phyloP scores from a whole-genome alignment of 192 early-diverging fungal genomes.

The Mortierella claussenii region DNA sequence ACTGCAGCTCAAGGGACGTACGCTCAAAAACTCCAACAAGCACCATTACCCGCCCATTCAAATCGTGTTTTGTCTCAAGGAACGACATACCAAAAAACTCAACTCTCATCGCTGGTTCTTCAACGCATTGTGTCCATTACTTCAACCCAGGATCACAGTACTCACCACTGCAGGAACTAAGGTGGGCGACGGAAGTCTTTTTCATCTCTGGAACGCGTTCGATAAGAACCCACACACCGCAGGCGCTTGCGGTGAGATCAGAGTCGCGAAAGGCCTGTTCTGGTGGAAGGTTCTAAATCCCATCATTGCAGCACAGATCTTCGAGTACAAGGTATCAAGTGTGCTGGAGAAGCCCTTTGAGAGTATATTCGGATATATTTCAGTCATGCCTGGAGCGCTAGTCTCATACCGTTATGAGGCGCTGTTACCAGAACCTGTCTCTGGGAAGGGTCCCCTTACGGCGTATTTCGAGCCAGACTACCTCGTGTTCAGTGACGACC shows the following conservation, averaged over 20 bases:
- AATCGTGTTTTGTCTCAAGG: conserved; percentile 50
- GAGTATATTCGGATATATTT: conserved; percentile 52
- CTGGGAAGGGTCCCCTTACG: conserved; percentile 46
- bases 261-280: conserved; percentile 46
- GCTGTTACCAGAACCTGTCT: conserved; percentile 38
- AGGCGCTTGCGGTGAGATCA: conserved; percentile 48
- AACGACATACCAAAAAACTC: conserved; percentile 53
- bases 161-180: conserved; percentile 48
- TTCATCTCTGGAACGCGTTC: conserved; percentile 47
- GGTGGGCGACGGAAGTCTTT: conserved; percentile 44
- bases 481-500: conserved; percentile 43
- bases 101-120: conserved; percentile 55
- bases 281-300: conserved; percentile 53
- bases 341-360: conserved; percentile 51
- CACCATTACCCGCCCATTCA: conserved; percentile 48
- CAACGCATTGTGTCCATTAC: conserved; percentile 36
- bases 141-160: conserved; percentile 38
- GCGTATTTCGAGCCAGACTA: conserved; percentile 52
- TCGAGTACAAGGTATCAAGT: conserved; percentile 51
- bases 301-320: conserved; percentile 45
- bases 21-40: conserved; percentile 44
- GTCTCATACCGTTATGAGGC: conserved; percentile 48
- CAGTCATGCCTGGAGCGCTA: conserved; percentile 47
- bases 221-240: conserved; percentile 39
- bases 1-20: conserved; percentile 36